These are phyloP conservation scores for Eutrema heterophyllum DNA, from an alignment of 345 rosid genomes.

Conservation along the genomic window DNA sequence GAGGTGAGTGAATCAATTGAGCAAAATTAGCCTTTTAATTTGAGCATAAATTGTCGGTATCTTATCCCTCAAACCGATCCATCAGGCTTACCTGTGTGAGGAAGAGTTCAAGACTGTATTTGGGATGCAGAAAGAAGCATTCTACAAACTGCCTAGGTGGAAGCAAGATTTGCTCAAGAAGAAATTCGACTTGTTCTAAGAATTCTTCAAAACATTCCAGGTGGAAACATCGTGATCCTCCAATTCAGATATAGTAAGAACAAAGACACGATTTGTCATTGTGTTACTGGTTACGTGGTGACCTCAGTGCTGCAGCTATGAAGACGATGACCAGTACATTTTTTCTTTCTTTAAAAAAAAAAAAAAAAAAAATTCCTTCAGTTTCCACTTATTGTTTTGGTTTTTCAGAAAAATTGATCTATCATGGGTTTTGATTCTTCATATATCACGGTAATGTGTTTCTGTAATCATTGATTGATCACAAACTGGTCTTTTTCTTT, in stretches of 20 bases:
- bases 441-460: slow-evolving; percentile 9
- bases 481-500: not conserved
- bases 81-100: slow-evolving; percentile 76
- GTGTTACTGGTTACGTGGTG: not conserved
- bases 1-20: slow-evolving; percentile 61
- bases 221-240: not conserved
- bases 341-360: not conserved
- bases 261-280: not conserved
- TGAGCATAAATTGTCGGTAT: not conserved
- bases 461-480: slow-evolving; percentile 10
- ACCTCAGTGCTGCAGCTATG: slow-evolving; percentile 18
- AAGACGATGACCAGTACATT: not conserved
- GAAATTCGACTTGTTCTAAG: slow-evolving; percentile 73
- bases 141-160: slow-evolving; percentile 85
- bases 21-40: not conserved
- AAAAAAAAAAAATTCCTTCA: too few species aligned
- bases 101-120: slow-evolving; percentile 76
- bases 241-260: slow-evolving; percentile 1
- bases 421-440: slow-evolving; percentile 20
- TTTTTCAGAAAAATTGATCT: not conserved
- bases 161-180: slow-evolving; percentile 93
- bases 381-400: not conserved
- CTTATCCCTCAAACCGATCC: not conserved
- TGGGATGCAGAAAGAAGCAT: slow-evolving; percentile 70
- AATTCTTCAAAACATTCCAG: not conserved